phyloP scores from a whole-genome alignment of 129 eudicot genomes.

The Mikania micrantha region DNA sequence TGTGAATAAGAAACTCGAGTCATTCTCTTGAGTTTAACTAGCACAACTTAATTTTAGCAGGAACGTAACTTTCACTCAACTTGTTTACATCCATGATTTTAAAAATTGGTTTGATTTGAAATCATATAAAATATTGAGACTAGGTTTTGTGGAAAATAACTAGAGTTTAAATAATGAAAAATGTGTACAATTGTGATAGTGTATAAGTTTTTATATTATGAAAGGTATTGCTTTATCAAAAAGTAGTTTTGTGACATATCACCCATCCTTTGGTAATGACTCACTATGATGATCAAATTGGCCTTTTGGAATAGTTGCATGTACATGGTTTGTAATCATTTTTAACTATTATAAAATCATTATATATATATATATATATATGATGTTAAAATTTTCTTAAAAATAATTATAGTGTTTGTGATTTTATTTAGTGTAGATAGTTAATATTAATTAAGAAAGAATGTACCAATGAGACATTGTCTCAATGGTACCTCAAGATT shows the following conservation, averaged over 20 bases:
- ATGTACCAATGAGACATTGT: too few relatives aligned
- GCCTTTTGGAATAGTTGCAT: slow-evolving; percentile 32
- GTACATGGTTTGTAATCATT: slow-evolving; percentile 33
- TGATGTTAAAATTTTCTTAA: background rate
- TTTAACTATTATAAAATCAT: slow-evolving; percentile 5
- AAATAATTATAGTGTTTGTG: background rate
- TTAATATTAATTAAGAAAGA: background rate
- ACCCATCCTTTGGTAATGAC: slow-evolving; percentile 35
- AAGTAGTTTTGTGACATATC: slow-evolving; percentile 36
- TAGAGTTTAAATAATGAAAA: background rate
- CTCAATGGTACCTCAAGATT: too few relatives aligned
- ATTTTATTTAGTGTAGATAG: background rate
- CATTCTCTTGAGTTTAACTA: background rate
- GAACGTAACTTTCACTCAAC: background rate
- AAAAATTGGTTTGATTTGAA: background rate
- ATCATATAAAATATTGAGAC: background rate
- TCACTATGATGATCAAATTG: slow-evolving; percentile 26
- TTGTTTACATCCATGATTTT: background rate
- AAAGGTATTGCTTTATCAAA: slow-evolving; percentile 22
- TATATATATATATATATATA: slow-evolving; percentile 2
- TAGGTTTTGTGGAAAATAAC: background rate
- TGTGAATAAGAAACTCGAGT: background rate
- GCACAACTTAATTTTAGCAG: background rate
- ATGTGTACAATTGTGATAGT: background rate
- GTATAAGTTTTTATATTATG: slow-evolving; percentile 9